These are phyloP conservation scores for Leersia perrieri DNA, from an alignment of 176 grass and related monocot genomes.

Conservation along the genomic window DNA sequence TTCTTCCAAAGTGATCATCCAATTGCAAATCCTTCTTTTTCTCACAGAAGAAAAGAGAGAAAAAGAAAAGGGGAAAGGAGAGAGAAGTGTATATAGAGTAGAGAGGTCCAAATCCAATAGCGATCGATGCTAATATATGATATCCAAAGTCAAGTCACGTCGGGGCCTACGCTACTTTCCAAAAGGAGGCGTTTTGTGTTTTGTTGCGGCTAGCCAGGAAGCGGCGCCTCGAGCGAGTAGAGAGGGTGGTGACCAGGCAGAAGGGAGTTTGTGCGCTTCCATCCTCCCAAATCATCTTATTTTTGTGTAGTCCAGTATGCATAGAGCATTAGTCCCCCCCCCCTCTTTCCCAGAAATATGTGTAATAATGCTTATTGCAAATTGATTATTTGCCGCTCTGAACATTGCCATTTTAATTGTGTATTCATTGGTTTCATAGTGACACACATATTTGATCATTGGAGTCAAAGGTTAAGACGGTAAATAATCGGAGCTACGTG, in stretches of 20 bases:
- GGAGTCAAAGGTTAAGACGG: too few species aligned
- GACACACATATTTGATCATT: too few species aligned
- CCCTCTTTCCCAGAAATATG: too few species aligned
- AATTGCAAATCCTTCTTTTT: neutral
- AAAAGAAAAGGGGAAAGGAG: neutral
- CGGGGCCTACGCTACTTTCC: neutral
- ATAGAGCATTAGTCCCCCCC: too few species aligned
- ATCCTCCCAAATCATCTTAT: neutral
- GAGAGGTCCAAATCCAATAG: conserved; percentile 14
- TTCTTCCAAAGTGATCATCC: neutral
- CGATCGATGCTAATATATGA: neutral
- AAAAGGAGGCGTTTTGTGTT: conserved; percentile 2
- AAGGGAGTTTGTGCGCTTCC: neutral
- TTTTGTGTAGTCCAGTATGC: neutral
- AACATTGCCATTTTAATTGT: too few species aligned
- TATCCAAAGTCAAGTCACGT: neutral
- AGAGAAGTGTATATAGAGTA: neutral
- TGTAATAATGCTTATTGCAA: too few species aligned
- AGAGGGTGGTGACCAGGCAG: neutral
- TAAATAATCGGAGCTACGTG: too few species aligned
- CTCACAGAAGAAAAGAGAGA: neutral
- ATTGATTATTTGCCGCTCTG: accelerated
- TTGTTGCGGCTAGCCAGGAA: conserved; percentile 31
- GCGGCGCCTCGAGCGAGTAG: conserved; percentile 53
- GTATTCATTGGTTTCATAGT: too few species aligned